Percentiles rank a stretch among this genome's conserved stretches.
Conservation (phyloP, 2,329 filamentous ascomycete species). For the Xylaria sp. region DNA sequence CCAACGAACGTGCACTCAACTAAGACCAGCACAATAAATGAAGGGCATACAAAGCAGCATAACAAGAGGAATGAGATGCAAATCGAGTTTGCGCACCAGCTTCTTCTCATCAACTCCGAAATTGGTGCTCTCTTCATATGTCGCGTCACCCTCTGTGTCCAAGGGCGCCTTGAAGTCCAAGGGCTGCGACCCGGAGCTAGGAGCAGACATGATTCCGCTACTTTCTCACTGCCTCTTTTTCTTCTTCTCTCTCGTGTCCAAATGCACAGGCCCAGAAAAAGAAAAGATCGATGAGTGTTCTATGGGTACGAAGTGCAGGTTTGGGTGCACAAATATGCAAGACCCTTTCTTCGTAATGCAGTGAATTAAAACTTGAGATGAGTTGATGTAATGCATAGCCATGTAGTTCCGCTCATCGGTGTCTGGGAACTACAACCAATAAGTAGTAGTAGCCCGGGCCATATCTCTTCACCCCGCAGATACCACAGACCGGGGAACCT, state of each 20-base stretch:
- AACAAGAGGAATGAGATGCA: constrained; percentile 71
- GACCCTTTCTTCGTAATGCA: not conserved
- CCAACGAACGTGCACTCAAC: not conserved
- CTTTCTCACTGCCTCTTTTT: not conserved
- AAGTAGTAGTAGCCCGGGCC: not conserved
- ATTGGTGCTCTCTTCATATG: constrained; percentile 31
- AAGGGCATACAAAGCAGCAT: constrained; percentile 67
- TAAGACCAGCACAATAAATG: not conserved
- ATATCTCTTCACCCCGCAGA: constrained; percentile 1
- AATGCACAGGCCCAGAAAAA: not conserved
- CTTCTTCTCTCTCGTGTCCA: not conserved
- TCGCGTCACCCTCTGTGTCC: constrained; percentile 28
- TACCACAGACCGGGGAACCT: not conserved
- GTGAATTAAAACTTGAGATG: not conserved
- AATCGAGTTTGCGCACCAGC: constrained; percentile 73
- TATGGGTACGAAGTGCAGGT: not conserved
- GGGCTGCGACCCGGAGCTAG: constrained; percentile 38
- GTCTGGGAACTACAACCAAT: constrained; percentile 1
- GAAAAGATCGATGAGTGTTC: not conserved
- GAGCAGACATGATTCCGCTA: constrained; percentile 10
- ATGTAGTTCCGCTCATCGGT: constrained; percentile 1
- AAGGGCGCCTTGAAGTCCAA: constrained; percentile 32
- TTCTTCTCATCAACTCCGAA: constrained; percentile 59
- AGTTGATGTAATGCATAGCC: not conserved
- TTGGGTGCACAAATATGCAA: not conserved